These are phyloP conservation scores for Eutrema salsugineum DNA, from an alignment of 441 rosid species.

Conservation along the genomic window DNA sequence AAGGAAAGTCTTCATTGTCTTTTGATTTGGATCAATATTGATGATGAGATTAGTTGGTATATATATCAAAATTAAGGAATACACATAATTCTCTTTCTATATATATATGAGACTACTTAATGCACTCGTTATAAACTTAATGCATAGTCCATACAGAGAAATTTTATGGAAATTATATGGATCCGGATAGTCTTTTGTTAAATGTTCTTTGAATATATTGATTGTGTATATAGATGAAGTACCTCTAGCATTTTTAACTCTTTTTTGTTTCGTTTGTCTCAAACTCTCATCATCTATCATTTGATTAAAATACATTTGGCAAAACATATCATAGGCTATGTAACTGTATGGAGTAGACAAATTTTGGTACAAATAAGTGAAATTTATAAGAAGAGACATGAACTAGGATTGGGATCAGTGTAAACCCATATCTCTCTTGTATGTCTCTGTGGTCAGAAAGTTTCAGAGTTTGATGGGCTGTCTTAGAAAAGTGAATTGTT, in stretches of 20 bases:
- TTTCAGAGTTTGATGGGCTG: conserved; percentile 30
- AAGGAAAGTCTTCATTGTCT: conserved; percentile 71
- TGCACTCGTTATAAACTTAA: conserved; percentile 19
- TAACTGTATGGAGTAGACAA: not conserved
- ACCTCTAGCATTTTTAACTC: not conserved
- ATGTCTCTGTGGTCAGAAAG: conserved; percentile 31
- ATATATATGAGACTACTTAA: conserved; percentile 20
- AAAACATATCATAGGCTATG: conserved; percentile 20
- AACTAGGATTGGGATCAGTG: conserved; percentile 35
- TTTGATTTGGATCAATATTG: conserved; percentile 57
- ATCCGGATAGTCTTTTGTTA: not conserved
- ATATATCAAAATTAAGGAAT: not conserved
- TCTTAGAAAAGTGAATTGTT: conserved; percentile 28
- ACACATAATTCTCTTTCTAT: conserved; percentile 34
- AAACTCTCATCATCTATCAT: conserved; percentile 1
- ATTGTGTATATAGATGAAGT: conserved; percentile 3
- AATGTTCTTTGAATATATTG: not conserved
- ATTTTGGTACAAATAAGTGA: conserved; percentile 12
- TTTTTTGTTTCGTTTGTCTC: not conserved
- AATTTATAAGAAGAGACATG: conserved; percentile 28
- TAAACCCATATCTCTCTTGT: conserved; percentile 31
- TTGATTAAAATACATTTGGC: not conserved
- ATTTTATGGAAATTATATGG: not conserved
- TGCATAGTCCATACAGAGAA: conserved; percentile 1
- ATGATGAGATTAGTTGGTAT: conserved; percentile 27